phyloP scores from a whole-genome alignment of 345 rosid genomes.

The Gossypium thurberi region DNA sequence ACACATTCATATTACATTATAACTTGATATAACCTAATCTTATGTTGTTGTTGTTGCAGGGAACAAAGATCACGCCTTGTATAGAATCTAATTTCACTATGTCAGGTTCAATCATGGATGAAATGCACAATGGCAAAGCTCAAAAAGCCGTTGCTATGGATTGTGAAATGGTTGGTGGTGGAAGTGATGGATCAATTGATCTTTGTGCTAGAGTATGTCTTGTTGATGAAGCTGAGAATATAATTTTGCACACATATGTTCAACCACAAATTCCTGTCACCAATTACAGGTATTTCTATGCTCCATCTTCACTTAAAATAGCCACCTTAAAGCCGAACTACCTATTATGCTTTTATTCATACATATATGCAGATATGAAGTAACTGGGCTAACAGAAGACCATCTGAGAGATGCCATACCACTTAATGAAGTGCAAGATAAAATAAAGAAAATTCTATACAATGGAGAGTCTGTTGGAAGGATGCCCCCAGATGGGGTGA shows the following conservation, averaged over 20 bases:
- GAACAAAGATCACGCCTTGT: constrained; percentile 9
- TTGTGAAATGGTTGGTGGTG: constrained; percentile 81
- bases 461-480: constrained; percentile 36
- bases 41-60: constrained; percentile 25
- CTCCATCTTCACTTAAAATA: not conserved
- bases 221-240: constrained; percentile 64
- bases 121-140: constrained; percentile 14
- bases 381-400: constrained; percentile 66
- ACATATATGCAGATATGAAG: constrained; percentile 36
- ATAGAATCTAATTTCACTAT: constrained; percentile 13
- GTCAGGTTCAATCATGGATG: constrained; percentile 14
- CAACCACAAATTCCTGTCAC: constrained; percentile 50
- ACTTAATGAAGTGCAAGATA: constrained; percentile 42
- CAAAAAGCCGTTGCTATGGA: constrained; percentile 55
- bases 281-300: constrained; percentile 43
- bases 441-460: constrained; percentile 38
- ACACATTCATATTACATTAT: not conserved
- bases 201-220: constrained; percentile 66
- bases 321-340: not conserved
- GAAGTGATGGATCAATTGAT: constrained; percentile 44
- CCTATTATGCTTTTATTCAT: not conserved
- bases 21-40: not conserved
- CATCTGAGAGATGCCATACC: constrained; percentile 54
- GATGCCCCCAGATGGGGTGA: constrained; percentile 35
- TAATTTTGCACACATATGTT: constrained; percentile 49